Evolutionary conservation across 306 rosid species (phyloP), one percentile per base, ranked within the genome.

Genomic region (Abrus precatorius): DNA sequence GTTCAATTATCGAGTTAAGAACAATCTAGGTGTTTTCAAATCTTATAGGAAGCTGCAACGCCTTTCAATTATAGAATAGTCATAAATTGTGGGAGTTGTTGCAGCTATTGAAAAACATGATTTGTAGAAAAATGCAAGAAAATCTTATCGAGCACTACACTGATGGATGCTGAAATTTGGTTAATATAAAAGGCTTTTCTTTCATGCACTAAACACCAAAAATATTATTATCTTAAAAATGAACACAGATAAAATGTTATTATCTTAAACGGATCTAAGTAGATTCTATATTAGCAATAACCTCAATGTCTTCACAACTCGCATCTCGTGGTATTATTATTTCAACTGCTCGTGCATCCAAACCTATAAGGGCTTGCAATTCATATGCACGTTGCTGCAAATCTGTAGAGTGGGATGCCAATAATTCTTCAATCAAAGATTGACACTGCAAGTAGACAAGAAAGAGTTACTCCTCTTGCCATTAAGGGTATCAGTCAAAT

Each of bases 371-470:
- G 66, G 89, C 91, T 88, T 89, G 98, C 86, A 92, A 88, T 86
- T 94, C 98, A 86, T 94, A 92, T 7, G 98, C 95, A 76, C 96
- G 97, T 77, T 94, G 98, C 88, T 94, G 97, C 89, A 94, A 80
- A 87, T 94, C 98, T 29, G 94, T 92, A 60, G 95, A 93, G 86
- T 93, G 88, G 77, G 98, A 91, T 40, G 98, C 97, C 61, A 92
- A 85, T 81, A 91, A 75, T 76, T 89, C 97, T 86, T 94, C 98
- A 72, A 92, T 79, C 85, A 94, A 88, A 72, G 90, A 84, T 83
- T 94, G 97, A 84, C 94, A 92, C 97, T 94, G 84, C 70, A 82
- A 49, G 73, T 38, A 59, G 77, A 84, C 79, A 75, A 66, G 69
- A 59, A 69, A 50, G 29, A 57, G 83, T 71, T 62, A 76, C 13